Evolutionary conservation across 1,284 basidiomycete species (phyloP).

Genomic region (Ceratobasidium sp.): DNA sequence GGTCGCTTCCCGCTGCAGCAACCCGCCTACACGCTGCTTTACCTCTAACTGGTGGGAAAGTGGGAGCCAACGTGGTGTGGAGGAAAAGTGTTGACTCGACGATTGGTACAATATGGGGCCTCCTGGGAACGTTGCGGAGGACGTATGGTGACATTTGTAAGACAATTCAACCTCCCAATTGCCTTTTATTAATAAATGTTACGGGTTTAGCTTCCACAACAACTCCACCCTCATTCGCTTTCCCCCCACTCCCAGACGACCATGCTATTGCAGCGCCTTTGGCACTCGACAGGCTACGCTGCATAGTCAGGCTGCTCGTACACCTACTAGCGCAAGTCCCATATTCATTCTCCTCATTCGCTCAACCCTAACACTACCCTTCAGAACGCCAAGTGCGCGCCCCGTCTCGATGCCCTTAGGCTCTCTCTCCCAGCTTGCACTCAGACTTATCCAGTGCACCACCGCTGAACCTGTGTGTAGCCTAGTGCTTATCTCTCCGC

Average conservation of each 20-base stretch:
- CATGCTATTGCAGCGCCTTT: constrained; percentile 62
- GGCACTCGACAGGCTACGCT: constrained; percentile 68
- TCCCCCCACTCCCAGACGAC: constrained; percentile 53
- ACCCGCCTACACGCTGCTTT: constrained; percentile 69
- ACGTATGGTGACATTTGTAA: constrained; percentile 64
- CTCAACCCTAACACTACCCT: background rate
- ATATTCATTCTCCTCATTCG: background rate
- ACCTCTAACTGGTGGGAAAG: constrained; percentile 78
- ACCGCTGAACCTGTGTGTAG: background rate
- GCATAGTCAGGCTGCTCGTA: constrained; percentile 63
- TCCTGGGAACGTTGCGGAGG: constrained; percentile 67
- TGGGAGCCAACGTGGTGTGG: constrained; percentile 75
- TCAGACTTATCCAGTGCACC: constrained; percentile 51
- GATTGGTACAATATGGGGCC: constrained; percentile 68
- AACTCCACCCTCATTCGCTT: constrained; percentile 18
- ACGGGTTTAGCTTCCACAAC: background rate
- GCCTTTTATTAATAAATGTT: background rate
- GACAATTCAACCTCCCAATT: constrained; percentile 33
- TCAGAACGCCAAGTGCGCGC: constrained; percentile 68
- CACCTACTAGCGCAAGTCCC: constrained; percentile 64
- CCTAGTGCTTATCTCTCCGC: background rate
- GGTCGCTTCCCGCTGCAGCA: constrained; percentile 61
- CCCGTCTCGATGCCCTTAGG: constrained; percentile 81
- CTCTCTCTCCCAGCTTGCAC: constrained; percentile 54
- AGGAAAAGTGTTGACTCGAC: constrained; percentile 76